A percentile compares a stretch with the other conserved stretches of the same genome.
These are phyloP conservation scores for Pythium periplocum DNA, from an alignment of 352 stramenopile species.

Conservation along the genomic window DNA sequence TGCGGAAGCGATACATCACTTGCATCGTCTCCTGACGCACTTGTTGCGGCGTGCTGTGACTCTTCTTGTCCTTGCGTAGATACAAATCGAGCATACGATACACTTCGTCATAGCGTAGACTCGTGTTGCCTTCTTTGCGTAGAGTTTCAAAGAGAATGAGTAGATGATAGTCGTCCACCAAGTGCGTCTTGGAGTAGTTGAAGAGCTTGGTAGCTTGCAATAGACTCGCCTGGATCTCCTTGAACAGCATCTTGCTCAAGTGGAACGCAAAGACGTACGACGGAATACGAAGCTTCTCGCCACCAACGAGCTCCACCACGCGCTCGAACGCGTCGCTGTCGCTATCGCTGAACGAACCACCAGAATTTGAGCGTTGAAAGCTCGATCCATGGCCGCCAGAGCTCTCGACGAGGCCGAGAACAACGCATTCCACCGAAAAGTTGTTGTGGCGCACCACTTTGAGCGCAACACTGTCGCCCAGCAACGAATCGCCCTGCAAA, in stretches of 20 bases:
- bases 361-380: slow-evolving; percentile 6
- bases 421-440: slow-evolving; percentile 78
- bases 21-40: slow-evolving; percentile 70
- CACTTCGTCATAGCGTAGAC: slow-evolving; percentile 81
- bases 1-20: slow-evolving; percentile 86
- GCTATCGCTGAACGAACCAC: too few relatives aligned
- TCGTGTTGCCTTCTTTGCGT: slow-evolving; percentile 63
- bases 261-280: slow-evolving; percentile 67
- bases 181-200: slow-evolving; percentile 72
- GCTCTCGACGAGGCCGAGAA: slow-evolving; percentile 42
- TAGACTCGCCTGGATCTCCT: slow-evolving; percentile 66
- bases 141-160: slow-evolving; percentile 71
- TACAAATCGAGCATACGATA: slow-evolving; percentile 81
- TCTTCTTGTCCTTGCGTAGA: slow-evolving; percentile 71
- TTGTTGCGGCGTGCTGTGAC: slow-evolving; percentile 58
- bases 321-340: slow-evolving; percentile 27
- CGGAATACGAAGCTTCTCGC: slow-evolving; percentile 77
- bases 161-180: slow-evolving; percentile 83
- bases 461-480: slow-evolving; percentile 65
- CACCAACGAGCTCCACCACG: slow-evolving; percentile 70
- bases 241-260: slow-evolving; percentile 55
- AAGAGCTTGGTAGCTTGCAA: slow-evolving; percentile 77
- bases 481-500: slow-evolving; percentile 69
- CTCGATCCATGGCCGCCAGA: slow-evolving; percentile 15
- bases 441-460: slow-evolving; percentile 83